Conservation (phyloP, 164 flowering plant genomes). For the Dillenia turbinata region DNA sequence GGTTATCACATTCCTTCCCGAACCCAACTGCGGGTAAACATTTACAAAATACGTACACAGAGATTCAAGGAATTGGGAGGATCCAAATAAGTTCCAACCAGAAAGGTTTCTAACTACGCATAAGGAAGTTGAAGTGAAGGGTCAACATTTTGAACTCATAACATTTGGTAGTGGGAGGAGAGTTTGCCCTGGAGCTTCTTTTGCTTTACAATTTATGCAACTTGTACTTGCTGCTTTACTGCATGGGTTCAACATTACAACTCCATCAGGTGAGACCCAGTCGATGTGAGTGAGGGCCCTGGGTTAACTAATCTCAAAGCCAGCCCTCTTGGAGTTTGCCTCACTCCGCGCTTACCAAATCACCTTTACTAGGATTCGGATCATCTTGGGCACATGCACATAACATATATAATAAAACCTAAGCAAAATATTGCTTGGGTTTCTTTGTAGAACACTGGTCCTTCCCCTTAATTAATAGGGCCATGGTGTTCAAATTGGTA, state of each 20-base stretch:
- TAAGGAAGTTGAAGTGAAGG: constrained; percentile 16
- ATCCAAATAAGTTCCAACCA: constrained; percentile 19
- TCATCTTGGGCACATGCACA: too few relatives aligned
- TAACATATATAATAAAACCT: too few relatives aligned
- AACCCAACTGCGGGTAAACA: constrained; percentile 20
- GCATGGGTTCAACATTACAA: constrained; percentile 28
- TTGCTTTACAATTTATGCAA: constrained; percentile 29
- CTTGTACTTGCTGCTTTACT: constrained; percentile 34
- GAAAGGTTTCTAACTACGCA: constrained; percentile 25
- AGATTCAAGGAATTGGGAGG: constrained; percentile 23
- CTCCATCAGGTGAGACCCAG: constrained; percentile 5
- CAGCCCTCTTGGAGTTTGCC: constrained; percentile 31
- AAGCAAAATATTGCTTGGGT: too few relatives aligned
- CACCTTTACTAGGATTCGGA: constrained; percentile 7
- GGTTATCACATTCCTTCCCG: constrained; percentile 23
- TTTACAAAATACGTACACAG: constrained; percentile 29
- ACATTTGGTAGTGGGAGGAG: constrained; percentile 53
- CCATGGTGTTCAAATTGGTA: too few relatives aligned
- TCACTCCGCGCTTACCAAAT: constrained; percentile 27
- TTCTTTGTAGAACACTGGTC: too few relatives aligned
- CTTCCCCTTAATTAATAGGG: too few relatives aligned
- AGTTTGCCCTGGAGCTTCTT: constrained; percentile 36
- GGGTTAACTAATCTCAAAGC: constrained; percentile 29
- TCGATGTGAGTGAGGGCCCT: constrained; percentile 31
- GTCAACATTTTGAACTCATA: constrained; percentile 27